Evolutionary conservation across 2,329 filamentous ascomycete species (phyloP).

Genomic region (Monosporascus sp.): DNA sequence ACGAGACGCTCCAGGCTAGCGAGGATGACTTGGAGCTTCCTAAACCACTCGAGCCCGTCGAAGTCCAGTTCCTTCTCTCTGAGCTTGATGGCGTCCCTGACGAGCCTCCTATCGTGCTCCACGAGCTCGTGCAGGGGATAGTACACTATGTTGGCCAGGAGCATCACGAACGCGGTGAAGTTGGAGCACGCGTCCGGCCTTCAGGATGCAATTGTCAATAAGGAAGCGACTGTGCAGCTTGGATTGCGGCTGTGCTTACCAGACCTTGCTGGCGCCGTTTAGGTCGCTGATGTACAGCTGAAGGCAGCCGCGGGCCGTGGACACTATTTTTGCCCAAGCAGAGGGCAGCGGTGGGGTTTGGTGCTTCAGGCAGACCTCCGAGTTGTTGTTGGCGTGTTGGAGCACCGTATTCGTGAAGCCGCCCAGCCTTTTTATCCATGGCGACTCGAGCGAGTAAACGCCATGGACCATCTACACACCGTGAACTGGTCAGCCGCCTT

Average conservation of each 20-base stretch:
- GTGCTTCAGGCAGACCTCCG: constrained; percentile 8
- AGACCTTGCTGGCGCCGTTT: constrained; percentile 12
- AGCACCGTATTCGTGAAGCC: constrained; percentile 22
- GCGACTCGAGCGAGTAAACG: constrained; percentile 31
- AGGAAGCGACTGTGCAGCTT: too few species aligned
- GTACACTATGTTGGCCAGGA: constrained; percentile 20
- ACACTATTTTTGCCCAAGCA: constrained; percentile 16
- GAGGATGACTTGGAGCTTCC: constrained; percentile 11
- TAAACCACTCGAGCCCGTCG: constrained; percentile 11
- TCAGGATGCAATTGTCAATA: background rate
- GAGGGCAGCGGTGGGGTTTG: constrained; percentile 11
- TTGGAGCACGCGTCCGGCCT: constrained; percentile 20
- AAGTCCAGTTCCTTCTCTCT: constrained; percentile 13
- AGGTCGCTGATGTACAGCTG: constrained; percentile 11
- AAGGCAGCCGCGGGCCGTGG: constrained; percentile 16
- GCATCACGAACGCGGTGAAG: constrained; percentile 20
- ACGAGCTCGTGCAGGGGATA: constrained; percentile 13
- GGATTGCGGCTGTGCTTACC: constrained; percentile 8
- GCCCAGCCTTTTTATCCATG: constrained; percentile 32
- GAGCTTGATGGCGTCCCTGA: constrained; percentile 9
- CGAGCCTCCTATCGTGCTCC: constrained; percentile 14
- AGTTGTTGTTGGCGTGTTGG: constrained; percentile 13
- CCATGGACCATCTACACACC: constrained; percentile 27
- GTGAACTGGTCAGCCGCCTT: too few species aligned
- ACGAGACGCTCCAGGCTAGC: constrained; percentile 9